A percentile compares a stretch with the other conserved stretches of the same genome.
phyloP scores from a whole-genome alignment of 306 rosid species.

The Pyrus bretschneideri region DNA sequence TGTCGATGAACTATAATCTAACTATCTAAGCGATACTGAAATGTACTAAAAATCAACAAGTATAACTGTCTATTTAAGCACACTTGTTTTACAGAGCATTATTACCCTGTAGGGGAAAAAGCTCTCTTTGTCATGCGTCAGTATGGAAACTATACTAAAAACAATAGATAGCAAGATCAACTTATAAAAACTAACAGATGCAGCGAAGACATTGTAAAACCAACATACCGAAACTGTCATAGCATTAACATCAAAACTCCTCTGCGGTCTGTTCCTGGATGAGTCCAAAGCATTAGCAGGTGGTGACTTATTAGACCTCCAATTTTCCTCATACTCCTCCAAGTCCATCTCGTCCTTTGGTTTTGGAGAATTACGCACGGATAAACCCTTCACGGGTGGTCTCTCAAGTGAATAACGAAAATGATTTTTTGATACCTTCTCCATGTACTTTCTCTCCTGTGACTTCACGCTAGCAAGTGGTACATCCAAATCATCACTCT shows the following conservation, averaged over 20 bases:
- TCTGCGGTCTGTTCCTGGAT: conserved; percentile 40
- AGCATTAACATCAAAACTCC: conserved; percentile 68
- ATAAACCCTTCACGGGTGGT: conserved; percentile 27
- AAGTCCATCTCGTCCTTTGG: conserved; percentile 34
- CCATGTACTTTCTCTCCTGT: conserved; percentile 44
- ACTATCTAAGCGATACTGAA: neutral
- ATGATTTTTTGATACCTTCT: conserved; percentile 56
- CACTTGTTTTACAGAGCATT: neutral
- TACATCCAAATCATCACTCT: conserved; percentile 66
- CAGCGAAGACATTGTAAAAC: conserved; percentile 9
- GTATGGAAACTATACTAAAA: neutral
- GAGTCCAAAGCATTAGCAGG: conserved; percentile 48
- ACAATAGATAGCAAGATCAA: neutral
- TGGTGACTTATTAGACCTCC: conserved; percentile 42
- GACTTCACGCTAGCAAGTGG: conserved; percentile 35
- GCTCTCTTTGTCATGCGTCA: neutral
- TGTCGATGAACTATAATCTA: neutral
- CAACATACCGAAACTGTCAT: conserved; percentile 36
- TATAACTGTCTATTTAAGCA: neutral
- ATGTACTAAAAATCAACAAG: neutral
- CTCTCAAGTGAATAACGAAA: conserved; percentile 53
- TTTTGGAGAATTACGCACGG: conserved; percentile 21
- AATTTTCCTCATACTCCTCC: conserved; percentile 51
- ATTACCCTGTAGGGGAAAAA: neutral
- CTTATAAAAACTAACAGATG: neutral